Percentiles rank a stretch among this genome's conserved stretches.
These are phyloP conservation scores for Penicillium sp. DNA, from an alignment of 2,329 filamentous ascomycete genomes.

Conservation along the genomic window DNA sequence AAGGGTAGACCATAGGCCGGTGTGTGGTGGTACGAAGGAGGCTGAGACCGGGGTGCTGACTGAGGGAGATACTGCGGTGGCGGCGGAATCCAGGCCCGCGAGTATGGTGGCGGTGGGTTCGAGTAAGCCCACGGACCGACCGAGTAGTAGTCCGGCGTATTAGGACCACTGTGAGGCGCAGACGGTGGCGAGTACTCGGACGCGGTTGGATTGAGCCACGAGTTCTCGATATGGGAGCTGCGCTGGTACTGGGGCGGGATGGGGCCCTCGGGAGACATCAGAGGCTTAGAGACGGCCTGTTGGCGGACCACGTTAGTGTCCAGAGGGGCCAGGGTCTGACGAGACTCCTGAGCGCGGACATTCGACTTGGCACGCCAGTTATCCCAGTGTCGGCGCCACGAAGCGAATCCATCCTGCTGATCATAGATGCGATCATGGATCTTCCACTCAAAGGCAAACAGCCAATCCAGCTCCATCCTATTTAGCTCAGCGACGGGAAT, in stretches of 20 bases:
- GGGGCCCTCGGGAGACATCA: conserved; percentile 44
- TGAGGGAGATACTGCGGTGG: conserved; percentile 33
- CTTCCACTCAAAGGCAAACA: conserved; percentile 72
- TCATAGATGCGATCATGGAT: conserved; percentile 80
- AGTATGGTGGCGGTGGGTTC: conserved; percentile 40
- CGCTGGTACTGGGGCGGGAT: conserved; percentile 49
- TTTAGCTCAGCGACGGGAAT: conserved; percentile 82
- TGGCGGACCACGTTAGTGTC: conserved; percentile 58
- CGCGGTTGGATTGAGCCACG: conserved; percentile 46
- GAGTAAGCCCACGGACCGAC: conserved; percentile 40
- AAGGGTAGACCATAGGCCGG: conserved; percentile 46
- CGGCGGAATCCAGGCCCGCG: conserved; percentile 37
- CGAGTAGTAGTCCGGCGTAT: conserved; percentile 45
- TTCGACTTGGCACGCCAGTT: conserved; percentile 52
- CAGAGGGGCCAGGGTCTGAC: conserved; percentile 54
- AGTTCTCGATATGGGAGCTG: conserved; percentile 44
- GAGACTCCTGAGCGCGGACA: conserved; percentile 43
- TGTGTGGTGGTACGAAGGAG: conserved; percentile 45
- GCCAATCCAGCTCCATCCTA: conserved; percentile 79
- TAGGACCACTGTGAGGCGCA: conserved; percentile 45
- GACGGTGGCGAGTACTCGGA: conserved; percentile 50
- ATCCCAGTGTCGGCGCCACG: conserved; percentile 62
- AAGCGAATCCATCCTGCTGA: conserved; percentile 61
- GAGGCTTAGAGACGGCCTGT: conserved; percentile 44
- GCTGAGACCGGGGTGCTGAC: conserved; percentile 39